Base-by-base conservation (phyloP, 768 basidiomycete species). In the Myochromella boudieri region DNA sequence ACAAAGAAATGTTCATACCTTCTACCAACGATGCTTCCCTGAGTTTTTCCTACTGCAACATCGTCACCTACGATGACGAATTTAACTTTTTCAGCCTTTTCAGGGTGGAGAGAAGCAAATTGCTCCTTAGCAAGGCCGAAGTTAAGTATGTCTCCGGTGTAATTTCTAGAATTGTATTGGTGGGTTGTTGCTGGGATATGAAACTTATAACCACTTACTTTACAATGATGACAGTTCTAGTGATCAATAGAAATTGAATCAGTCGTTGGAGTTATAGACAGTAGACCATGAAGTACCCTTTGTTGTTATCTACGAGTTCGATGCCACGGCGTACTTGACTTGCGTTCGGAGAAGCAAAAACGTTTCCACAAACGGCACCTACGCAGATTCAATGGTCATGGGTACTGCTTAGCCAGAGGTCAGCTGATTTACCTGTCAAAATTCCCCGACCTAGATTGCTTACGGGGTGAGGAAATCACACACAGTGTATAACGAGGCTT, bases 51-150 rank as follows among this genome's bases (percentile, higher is more conserved):
- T 21, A 95, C 92, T 2, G 91, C 85, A 27, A 94, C 91, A 59
- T 95, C 93, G 61, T 95, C 93, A 5, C 85, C 91, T 4, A 95
- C 90, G 33, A 93, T 77, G 24, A 95, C 72, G 44, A 94, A 87
- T 57, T 77, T 82, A 60, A 91, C 77, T 21, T 69, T 68, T 42
- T 85, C 77, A 1, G 85, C 77, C 57, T 83, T 82, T 18, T 81
- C 76, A 0, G 89, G 84, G 45, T 86, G 76, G 38, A 72, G 64
- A 4, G 89, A 82, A 3, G 87, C 83, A 50, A 86, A 85, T 55
- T 89, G 86, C 58, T 95, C 91, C 55, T 82, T 86, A 3, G 92
- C 92, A 8, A 95, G 77, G 18, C 93, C 93, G 58, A 95, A 95
- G 60, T 94, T 91, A 37, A 95, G 81, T 28, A 93, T 78, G 56